A percentile compares a stretch with the other conserved stretches of the same genome.
These are phyloP conservation scores for Exutisphaerella laricina DNA, from an alignment of 2,329 filamentous ascomycete genomes.

Conservation along the genomic window DNA sequence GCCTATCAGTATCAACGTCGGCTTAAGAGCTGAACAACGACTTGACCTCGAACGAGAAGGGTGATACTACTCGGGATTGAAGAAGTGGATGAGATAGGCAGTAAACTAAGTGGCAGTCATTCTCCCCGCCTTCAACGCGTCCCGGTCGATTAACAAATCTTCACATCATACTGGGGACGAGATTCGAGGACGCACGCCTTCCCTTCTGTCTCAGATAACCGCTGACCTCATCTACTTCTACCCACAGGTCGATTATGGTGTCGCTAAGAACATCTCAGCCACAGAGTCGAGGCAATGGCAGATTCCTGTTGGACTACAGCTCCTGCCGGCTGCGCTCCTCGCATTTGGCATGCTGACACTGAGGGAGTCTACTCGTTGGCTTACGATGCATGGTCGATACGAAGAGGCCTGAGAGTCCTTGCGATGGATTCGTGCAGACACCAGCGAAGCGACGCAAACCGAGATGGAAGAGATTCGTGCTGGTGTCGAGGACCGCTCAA, in stretches of 20 bases:
- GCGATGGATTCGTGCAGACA: slow-evolving; percentile 47
- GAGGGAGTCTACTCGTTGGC: slow-evolving; percentile 48
- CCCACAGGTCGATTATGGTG: slow-evolving; percentile 48
- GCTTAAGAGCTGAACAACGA: no score
- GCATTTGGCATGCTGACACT: slow-evolving; percentile 46
- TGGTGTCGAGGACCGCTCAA: slow-evolving; percentile 46
- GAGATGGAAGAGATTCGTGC: slow-evolving; percentile 50
- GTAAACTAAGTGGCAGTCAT: no score
- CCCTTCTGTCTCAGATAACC: background rate
- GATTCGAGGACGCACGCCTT: no score
- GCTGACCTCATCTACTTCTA: no score
- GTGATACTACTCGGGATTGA: no score
- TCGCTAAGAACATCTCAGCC: slow-evolving; percentile 33
- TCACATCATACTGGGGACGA: slow-evolving; percentile 51
- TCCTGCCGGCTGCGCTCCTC: slow-evolving; percentile 45
- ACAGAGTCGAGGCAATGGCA: slow-evolving; percentile 47
- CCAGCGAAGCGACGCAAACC: slow-evolving; percentile 31
- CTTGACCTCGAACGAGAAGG: no score
- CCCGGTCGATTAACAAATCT: no score
- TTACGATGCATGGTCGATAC: slow-evolving; percentile 42
- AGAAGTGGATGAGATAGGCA: no score
- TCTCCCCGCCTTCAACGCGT: no score
- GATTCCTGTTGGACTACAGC: slow-evolving; percentile 50
- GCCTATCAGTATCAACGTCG: no score
- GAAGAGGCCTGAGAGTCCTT: slow-evolving; percentile 46